Percentiles rank a stretch among this genome's conserved stretches.
These are phyloP conservation scores for Alternaria angustiovoidea DNA, from an alignment of 2,329 filamentous ascomycete genomes.

Conservation along the genomic window DNA sequence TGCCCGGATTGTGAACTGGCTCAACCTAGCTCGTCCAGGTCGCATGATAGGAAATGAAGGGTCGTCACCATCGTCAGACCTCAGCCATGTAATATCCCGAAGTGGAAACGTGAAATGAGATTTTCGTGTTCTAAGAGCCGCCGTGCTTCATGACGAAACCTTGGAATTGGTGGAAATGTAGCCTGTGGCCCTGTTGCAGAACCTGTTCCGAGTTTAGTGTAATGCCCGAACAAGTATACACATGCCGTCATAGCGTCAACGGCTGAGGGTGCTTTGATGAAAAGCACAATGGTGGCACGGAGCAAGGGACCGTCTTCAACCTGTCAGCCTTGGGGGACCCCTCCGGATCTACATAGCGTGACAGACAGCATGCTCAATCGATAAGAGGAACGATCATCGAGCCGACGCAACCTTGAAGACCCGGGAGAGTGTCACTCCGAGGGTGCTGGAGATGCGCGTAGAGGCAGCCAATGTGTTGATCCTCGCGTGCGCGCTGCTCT, in stretches of 20 bases:
- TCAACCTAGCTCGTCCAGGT: slow-evolving; percentile 36
- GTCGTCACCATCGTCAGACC: slow-evolving; percentile 42
- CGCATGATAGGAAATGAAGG: slow-evolving; percentile 52
- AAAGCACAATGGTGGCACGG: slow-evolving; percentile 37
- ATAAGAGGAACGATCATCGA: slow-evolving; percentile 44
- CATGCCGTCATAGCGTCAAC: slow-evolving; percentile 38
- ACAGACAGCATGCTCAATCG: slow-evolving; percentile 48
- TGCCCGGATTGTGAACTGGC: slow-evolving; percentile 40
- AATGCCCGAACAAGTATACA: slow-evolving; percentile 40
- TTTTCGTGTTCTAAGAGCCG: slow-evolving; percentile 42
- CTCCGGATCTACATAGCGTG: slow-evolving; percentile 47
- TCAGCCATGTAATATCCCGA: slow-evolving; percentile 42
- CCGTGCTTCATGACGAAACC: slow-evolving; percentile 49
- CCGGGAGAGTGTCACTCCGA: slow-evolving; percentile 33
- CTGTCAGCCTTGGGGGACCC: slow-evolving; percentile 47
- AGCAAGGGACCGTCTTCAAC: slow-evolving; percentile 41
- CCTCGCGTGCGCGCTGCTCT: slow-evolving; percentile 27
- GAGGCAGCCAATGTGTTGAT: slow-evolving; percentile 25
- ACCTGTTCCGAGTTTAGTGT: slow-evolving; percentile 31
- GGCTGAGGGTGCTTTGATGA: slow-evolving; percentile 26
- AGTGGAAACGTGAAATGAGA: slow-evolving; percentile 45
- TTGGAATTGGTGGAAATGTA: slow-evolving; percentile 35
- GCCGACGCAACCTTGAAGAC: slow-evolving; percentile 27
- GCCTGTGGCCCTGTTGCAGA: slow-evolving; percentile 24
- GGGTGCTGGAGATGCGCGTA: slow-evolving; percentile 26